A percentile compares a stretch with the other conserved stretches of the same genome.
Evolutionary conservation across 768 basidiomycete species (phyloP).

Genomic region (Dacryopinax spathularia): DNA sequence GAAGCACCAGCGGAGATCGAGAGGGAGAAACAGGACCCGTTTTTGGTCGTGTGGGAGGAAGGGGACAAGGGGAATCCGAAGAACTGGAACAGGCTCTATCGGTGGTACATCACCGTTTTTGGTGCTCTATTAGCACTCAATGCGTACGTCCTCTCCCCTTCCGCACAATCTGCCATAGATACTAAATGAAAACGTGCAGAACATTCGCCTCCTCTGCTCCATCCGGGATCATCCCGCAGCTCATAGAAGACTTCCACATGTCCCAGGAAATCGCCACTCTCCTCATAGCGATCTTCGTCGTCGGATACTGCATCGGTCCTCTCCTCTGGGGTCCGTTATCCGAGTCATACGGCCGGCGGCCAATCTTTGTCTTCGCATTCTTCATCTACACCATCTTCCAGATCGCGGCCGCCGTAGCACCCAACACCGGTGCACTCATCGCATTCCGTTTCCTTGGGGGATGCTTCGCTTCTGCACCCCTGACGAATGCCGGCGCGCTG

Average conservation of each 20-base stretch:
- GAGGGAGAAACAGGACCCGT: background rate
- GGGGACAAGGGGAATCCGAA: constrained; percentile 10
- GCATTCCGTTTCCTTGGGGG: constrained; percentile 19
- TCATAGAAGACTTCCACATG: constrained; percentile 8
- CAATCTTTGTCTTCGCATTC: constrained; percentile 26
- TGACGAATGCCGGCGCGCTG: constrained; percentile 16
- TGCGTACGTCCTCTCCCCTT: no score
- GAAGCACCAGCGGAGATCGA: background rate
- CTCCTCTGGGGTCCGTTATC: constrained; percentile 22
- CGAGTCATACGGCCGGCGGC: constrained; percentile 26
- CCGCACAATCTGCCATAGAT: no score
- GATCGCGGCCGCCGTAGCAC: constrained; percentile 25
- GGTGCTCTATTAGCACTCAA: constrained; percentile 7
- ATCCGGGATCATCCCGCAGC: constrained; percentile 11
- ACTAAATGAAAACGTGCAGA: no score
- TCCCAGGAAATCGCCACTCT: constrained; percentile 7
- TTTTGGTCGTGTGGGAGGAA: background rate
- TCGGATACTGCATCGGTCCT: constrained; percentile 22
- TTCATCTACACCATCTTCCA: constrained; percentile 18
- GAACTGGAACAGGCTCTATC: constrained; percentile 12
- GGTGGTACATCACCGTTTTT: constrained; percentile 9
- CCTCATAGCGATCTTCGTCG: constrained; percentile 12
- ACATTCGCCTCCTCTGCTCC: constrained; percentile 15
- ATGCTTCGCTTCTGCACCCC: constrained; percentile 15
- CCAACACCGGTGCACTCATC: constrained; percentile 18